Conservation (phyloP, 441 rosid species). For the Brassica hybrid region DNA sequence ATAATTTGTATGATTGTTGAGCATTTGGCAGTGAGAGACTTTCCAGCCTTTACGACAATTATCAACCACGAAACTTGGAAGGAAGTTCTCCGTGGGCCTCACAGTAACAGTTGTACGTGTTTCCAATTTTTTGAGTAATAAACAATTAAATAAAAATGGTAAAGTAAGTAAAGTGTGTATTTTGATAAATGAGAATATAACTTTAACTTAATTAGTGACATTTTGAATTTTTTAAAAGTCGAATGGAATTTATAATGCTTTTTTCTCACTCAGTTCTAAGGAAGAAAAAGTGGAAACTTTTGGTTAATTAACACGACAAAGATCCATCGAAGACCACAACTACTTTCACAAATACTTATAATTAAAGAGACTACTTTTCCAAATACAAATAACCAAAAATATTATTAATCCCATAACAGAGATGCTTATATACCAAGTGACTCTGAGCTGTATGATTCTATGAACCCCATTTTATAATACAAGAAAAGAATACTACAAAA, state of each 20-base stretch:
- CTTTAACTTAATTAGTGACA: too few species aligned
- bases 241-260: too few species aligned
- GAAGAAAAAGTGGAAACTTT: constrained; percentile 18
- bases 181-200: neutral
- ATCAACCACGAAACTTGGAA: constrained; percentile 41
- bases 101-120: neutral
- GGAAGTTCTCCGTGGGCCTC: constrained; percentile 20
- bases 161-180: neutral
- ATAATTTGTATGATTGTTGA: constrained; percentile 30
- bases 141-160: neutral
- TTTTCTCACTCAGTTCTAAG: neutral
- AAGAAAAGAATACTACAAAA: constrained; percentile 18
- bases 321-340: constrained; percentile 24
- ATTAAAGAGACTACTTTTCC: constrained; percentile 10
- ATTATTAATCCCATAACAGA: constrained; percentile 22
- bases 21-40: constrained; percentile 27
- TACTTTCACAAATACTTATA: constrained; percentile 22
- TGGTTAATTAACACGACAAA: constrained; percentile 32
- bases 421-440: constrained; percentile 40
- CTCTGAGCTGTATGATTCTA: constrained; percentile 37
- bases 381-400: constrained; percentile 10
- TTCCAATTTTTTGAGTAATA: neutral
- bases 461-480: constrained; percentile 31
- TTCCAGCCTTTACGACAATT: constrained; percentile 37
- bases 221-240: too few species aligned